Conservation (phyloP, 345 rosid species). For the Populus nigra region DNA sequence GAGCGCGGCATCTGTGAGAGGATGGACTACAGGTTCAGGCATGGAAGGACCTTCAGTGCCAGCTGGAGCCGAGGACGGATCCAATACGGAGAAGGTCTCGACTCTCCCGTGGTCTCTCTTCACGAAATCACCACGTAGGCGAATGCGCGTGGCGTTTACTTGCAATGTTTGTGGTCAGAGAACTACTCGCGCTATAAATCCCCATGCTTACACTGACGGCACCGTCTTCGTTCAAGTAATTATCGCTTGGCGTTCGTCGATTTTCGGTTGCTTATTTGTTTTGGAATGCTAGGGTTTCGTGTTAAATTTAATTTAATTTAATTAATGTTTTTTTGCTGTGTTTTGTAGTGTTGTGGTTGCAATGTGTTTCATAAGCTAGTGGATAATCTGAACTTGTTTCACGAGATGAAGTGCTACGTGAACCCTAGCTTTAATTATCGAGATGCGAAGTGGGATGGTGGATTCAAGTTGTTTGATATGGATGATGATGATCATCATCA, state of each 20-base stretch:
- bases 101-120: conserved; percentile 91
- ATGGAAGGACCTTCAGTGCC: conserved; percentile 89
- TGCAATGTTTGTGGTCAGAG: conserved; percentile 89
- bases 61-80: conserved; percentile 46
- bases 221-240: conserved; percentile 89
- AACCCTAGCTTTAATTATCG: conserved; percentile 57
- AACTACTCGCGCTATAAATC: conserved; percentile 87
- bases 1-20: conserved; percentile 74
- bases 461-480: conserved; percentile 57
- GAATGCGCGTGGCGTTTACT: conserved; percentile 93
- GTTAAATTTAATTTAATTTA: neutral
- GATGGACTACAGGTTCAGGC: conserved; percentile 94
- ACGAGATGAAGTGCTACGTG: conserved; percentile 81
- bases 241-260: neutral
- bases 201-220: conserved; percentile 89
- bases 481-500: conserved; percentile 20
- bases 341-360: conserved; percentile 84
- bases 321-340: neutral
- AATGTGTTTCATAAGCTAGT: conserved; percentile 88
- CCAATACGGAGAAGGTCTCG: conserved; percentile 50
- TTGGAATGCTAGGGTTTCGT: neutral
- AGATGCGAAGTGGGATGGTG: conserved; percentile 51
- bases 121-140: conserved; percentile 85
- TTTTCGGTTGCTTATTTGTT: neutral
- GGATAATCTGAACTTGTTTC: conserved; percentile 89